phyloP scores from a whole-genome alignment of 1,284 basidiomycete species.

The Dichomitus squalens region DNA sequence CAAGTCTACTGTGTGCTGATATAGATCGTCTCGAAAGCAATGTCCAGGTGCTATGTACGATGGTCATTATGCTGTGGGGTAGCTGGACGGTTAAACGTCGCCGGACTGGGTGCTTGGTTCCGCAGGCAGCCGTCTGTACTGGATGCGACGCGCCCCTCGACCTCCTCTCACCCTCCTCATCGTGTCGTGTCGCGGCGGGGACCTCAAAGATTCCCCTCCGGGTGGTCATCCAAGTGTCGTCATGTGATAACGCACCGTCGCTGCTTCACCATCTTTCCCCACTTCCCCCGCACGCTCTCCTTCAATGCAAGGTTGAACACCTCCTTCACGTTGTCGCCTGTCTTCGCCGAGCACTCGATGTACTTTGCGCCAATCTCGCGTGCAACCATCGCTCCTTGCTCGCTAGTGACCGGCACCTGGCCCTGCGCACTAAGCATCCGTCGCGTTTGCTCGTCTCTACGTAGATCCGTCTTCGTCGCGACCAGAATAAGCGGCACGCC shows the following conservation, averaged over 20 bases:
- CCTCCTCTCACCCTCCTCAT: not conserved
- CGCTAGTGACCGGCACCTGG: conserved; percentile 78
- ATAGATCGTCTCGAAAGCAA: conserved; percentile 25
- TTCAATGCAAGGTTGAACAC: conserved; percentile 91
- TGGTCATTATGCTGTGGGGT: conserved; percentile 12
- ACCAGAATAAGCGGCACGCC: conserved; percentile 92
- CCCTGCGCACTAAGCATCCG: conserved; percentile 95
- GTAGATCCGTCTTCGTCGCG: conserved; percentile 92
- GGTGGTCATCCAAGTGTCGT: conserved; percentile 6
- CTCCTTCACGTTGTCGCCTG: conserved; percentile 85
- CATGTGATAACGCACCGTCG: conserved; percentile 81
- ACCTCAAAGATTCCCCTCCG: not conserved
- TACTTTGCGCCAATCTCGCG: conserved; percentile 95
- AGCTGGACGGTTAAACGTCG: not conserved
- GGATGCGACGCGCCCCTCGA: not conserved
- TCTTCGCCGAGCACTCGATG: conserved; percentile 94
- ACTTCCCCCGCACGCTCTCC: conserved; percentile 81
- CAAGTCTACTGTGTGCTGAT: conserved; percentile 32
- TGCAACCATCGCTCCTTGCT: conserved; percentile 81
- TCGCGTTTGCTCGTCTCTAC: conserved; percentile 84
- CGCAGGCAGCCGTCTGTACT: not conserved
- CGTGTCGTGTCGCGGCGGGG: not conserved
- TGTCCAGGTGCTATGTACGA: conserved; percentile 26
- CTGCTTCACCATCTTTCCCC: conserved; percentile 75
- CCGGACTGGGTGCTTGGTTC: not conserved